These are phyloP conservation scores for Penicillium taxi DNA, from an alignment of 495 filamentous ascomycete genomes.

Conservation along the genomic window DNA sequence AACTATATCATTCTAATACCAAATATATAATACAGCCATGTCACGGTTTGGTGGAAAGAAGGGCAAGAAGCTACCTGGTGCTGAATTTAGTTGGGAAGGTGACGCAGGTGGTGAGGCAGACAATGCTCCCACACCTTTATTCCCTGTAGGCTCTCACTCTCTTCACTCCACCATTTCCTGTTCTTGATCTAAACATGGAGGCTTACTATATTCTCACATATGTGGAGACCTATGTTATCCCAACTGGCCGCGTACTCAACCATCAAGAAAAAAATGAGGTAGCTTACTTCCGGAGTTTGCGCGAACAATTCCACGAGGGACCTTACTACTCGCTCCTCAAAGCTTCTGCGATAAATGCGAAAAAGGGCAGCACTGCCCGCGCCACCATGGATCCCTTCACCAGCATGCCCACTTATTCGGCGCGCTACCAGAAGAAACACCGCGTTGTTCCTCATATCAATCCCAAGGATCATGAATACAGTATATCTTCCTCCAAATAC, in stretches of 20 bases:
- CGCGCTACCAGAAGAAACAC: conserved; percentile 48
- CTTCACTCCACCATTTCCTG: neutral
- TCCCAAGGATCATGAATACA: conserved; percentile 37
- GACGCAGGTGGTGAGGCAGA: conserved; percentile 34
- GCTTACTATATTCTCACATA: neutral
- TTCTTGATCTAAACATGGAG: neutral
- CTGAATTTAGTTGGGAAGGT: conserved; percentile 36
- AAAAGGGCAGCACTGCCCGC: conserved; percentile 32
- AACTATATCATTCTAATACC: conserved; percentile 12
- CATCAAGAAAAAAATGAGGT: conserved; percentile 32
- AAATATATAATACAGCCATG: too few species aligned
- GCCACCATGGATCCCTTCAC: conserved; percentile 50
- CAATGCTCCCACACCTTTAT: conserved; percentile 37
- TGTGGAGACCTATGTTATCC: conserved; percentile 32
- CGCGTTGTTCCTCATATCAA: conserved; percentile 41
- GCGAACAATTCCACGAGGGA: conserved; percentile 47
- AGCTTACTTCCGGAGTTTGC: conserved; percentile 39
- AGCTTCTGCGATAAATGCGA: conserved; percentile 34
- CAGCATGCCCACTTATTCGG: conserved; percentile 51
- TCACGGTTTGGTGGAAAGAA: conserved; percentile 38
- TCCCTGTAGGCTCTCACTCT: conserved; percentile 27
- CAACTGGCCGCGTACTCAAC: conserved; percentile 25
- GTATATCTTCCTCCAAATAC: conserved; percentile 23
- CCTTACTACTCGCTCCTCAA: conserved; percentile 51
- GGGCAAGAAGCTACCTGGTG: conserved; percentile 32